A percentile compares a stretch with the other conserved stretches of the same genome.
These are phyloP conservation scores for Trypanosoma mega DNA, from an alignment of 208 protist genomes.

Conservation along the genomic window DNA sequence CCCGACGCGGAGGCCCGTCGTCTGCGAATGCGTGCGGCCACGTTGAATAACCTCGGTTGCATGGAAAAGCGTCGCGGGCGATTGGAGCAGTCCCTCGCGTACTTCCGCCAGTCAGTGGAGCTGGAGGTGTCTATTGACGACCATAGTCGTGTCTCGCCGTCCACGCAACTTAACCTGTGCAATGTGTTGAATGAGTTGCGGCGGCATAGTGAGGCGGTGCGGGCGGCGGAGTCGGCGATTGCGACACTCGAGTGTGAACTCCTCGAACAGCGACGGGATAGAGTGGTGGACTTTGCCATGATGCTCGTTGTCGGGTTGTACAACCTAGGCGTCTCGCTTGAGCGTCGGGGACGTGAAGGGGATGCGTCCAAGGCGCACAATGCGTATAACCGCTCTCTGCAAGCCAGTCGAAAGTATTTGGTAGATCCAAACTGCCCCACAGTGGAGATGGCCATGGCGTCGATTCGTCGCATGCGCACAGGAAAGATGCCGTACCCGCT, in stretches of 20 bases:
- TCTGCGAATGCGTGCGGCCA: constrained; percentile 70
- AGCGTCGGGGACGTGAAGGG: constrained; percentile 39
- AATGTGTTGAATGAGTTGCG: constrained; percentile 78
- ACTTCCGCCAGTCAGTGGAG: constrained; percentile 66
- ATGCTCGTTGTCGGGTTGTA: constrained; percentile 85
- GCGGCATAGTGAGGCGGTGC: constrained; percentile 72
- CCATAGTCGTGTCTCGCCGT: constrained; percentile 34
- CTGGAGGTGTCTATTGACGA: constrained; percentile 46
- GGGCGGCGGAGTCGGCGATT: constrained; percentile 64
- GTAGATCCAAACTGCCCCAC: constrained; percentile 57
- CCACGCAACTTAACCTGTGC: constrained; percentile 86
- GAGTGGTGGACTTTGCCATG: constrained; percentile 36
- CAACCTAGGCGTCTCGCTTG: constrained; percentile 84
- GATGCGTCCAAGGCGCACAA: constrained; percentile 40
- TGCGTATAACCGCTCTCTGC: constrained; percentile 56
- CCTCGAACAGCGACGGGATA: constrained; percentile 37
- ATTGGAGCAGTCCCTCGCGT: constrained; percentile 47
- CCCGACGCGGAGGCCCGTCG: constrained; percentile 37
- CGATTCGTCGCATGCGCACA: constrained; percentile 47
- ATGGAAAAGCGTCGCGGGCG: constrained; percentile 76
- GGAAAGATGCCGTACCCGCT: constrained; percentile 9
- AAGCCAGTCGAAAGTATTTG: constrained; percentile 52
- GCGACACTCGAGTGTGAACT: constrained; percentile 58
- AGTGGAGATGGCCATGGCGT: constrained; percentile 59
- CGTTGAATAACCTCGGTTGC: constrained; percentile 90